Evolutionary conservation across 2,329 filamentous ascomycete species (phyloP).

Genomic region (Aspergillus tubingensis): DNA sequence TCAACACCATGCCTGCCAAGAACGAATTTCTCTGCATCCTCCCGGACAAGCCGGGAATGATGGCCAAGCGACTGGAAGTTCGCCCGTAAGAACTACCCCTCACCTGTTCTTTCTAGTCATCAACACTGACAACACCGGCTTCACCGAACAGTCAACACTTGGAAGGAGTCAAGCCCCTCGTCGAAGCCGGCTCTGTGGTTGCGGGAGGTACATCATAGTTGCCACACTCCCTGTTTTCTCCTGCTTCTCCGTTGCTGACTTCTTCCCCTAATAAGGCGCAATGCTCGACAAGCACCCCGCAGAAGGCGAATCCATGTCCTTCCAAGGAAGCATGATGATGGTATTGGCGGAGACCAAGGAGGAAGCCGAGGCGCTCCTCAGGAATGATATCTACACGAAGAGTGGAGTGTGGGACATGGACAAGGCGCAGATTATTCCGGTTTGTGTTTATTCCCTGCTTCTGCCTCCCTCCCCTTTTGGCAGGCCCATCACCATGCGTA

Average conservation of each 20-base stretch:
- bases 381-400: constrained; percentile 71
- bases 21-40: constrained; percentile 70
- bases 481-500: background rate
- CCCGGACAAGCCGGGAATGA: constrained; percentile 64
- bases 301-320: constrained; percentile 62
- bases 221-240: background rate
- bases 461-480: background rate
- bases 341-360: constrained; percentile 67
- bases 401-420: constrained; percentile 79
- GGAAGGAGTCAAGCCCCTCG: constrained; percentile 53
- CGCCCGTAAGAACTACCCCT: constrained; percentile 28
- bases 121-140: background rate
- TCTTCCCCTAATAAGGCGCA: constrained; percentile 52
- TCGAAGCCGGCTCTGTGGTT: constrained; percentile 61
- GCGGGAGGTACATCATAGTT: constrained; percentile 59
- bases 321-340: constrained; percentile 73
- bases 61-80: constrained; percentile 61
- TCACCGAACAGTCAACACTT: constrained; percentile 54
- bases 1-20: constrained; percentile 35
- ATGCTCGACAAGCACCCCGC: constrained; percentile 66
- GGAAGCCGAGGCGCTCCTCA: constrained; percentile 67
- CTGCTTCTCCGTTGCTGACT: background rate
- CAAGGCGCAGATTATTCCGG: constrained; percentile 54
- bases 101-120: background rate
- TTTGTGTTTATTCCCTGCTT: constrained; percentile 25